Evolutionary conservation across 352 stramenopile genomes (phyloP).

Genomic region (Pythium apleroticum): DNA sequence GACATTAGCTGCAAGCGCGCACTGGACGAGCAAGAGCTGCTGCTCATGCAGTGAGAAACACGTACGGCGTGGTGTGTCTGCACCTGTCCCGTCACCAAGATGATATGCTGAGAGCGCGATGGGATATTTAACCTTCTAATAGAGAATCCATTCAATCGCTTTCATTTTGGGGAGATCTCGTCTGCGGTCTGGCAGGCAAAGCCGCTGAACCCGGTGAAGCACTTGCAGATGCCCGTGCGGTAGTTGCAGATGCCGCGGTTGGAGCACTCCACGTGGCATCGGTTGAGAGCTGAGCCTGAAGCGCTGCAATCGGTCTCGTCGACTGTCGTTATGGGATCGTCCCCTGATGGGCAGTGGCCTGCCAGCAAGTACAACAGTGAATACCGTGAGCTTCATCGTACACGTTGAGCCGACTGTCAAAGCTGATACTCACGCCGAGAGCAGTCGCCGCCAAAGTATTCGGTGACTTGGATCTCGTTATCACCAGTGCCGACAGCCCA

Average conservation of each 20-base stretch:
- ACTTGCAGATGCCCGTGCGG: slow-evolving; percentile 76
- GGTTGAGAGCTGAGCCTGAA: slow-evolving; percentile 66
- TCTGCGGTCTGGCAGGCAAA: slow-evolving; percentile 58
- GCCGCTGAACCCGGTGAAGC: slow-evolving; percentile 79
- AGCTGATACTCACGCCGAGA: slow-evolving; percentile 48
- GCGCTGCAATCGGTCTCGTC: slow-evolving; percentile 82
- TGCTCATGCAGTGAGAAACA: slow-evolving; percentile 57
- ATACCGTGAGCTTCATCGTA: too few relatives aligned
- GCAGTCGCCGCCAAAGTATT: slow-evolving; percentile 91
- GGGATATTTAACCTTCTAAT: slow-evolving; percentile 6
- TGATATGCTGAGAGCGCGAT: not conserved
- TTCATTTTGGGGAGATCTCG: slow-evolving; percentile 24
- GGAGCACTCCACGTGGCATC: slow-evolving; percentile 92
- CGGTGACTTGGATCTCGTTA: slow-evolving; percentile 75
- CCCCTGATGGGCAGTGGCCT: slow-evolving; percentile 80
- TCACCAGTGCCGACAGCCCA: slow-evolving; percentile 78
- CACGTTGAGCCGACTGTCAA: not conserved
- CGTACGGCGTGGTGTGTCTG: not conserved
- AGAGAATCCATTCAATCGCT: slow-evolving; percentile 27
- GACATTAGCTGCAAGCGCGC: slow-evolving; percentile 84
- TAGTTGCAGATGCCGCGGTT: slow-evolving; percentile 92
- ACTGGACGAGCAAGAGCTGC: slow-evolving; percentile 82
- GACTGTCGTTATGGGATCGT: slow-evolving; percentile 65
- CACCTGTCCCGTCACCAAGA: slow-evolving; percentile 6
- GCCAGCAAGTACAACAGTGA: not conserved